Evolutionary conservation across 352 stramenopile species (phyloP), one percentile per base, ranked within the genome.

Genomic region (Phytopythium chamaehyphon): DNA sequence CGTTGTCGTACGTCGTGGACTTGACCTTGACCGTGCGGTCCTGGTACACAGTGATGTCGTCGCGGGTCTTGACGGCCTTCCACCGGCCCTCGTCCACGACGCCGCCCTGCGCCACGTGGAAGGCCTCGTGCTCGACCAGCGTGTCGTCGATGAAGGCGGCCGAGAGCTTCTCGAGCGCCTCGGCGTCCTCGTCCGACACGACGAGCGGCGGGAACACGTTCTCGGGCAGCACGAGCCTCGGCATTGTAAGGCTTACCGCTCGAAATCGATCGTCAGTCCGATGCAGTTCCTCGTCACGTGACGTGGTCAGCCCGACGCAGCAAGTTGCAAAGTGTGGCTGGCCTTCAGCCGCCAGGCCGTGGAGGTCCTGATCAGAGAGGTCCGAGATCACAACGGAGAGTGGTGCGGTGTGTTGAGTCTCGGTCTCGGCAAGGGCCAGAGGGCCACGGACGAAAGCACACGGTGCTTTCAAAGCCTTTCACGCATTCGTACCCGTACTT

Each of bases 51-150:
- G 55, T 60, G 19, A 73, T 40, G 11, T 28, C 45, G 39, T 61
- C 54, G 11, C 57, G 61, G 26, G 65, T 42, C 44, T 68, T 70
- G 42, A 81, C 38, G 23, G 57, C 40, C 58, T 78, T 76, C 73
- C 73, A 84, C 9, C 61, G 69, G 43, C 51, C 31, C 3, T 71
- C 55, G 35, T 73, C 60, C 22, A 78, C 26, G 6, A 69, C 40
- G 15, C 67, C 55, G 18, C 51, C 24, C 24, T 70, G 37, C 1
- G 63, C 21, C 55, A 49, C n/a, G 14, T 65, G 55, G 36, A 75
- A 76, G 31, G 63, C 50, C n/a, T 63, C 59, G 47, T 81, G 81
- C 45, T 79, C 57, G 19, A 55, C 40, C 2, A 79, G 49, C 19
- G 70, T 61, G 44, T 76, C 62, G 39, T 64, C 42, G 2, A 81